Percentiles rank a stretch among this genome's conserved stretches.
These are phyloP conservation scores for Russula abietina DNA, from an alignment of 768 basidiomycete species.

Conservation along the genomic window DNA sequence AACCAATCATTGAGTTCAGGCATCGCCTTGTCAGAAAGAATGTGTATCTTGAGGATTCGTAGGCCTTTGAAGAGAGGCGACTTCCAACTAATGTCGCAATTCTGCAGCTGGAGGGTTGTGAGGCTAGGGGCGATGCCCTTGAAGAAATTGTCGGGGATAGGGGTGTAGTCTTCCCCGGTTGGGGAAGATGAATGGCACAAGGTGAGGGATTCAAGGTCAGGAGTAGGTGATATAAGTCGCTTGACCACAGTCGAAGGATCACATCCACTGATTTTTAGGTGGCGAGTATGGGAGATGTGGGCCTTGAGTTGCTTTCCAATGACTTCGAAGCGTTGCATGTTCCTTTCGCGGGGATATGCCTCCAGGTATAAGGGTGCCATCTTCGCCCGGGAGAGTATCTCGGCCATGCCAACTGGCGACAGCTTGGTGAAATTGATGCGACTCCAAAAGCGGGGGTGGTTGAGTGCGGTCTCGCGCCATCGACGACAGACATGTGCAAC, in stretches of 20 bases:
- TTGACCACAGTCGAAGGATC: not conserved
- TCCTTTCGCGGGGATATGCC: not conserved
- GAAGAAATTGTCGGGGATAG: not conserved
- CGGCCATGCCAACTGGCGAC: not conserved
- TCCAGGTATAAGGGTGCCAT: constrained; percentile 2
- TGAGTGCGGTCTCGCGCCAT: constrained; percentile 19
- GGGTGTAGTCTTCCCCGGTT: too few relatives aligned
- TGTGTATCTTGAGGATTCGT: not conserved
- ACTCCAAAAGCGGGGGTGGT: constrained; percentile 9
- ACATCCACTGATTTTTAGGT: not conserved
- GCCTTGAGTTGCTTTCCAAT: not conserved
- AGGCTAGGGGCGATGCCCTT: not conserved
- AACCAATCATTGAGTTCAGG: not conserved
- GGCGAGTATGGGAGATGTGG: constrained; percentile 3
- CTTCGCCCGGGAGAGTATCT: constrained; percentile 13
- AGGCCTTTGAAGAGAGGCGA: not conserved
- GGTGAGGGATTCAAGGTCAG: not conserved
- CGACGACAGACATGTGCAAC: constrained; percentile 17
- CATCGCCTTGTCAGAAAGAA: not conserved
- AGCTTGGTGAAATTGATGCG: constrained; percentile 7
- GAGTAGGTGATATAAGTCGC: not conserved
- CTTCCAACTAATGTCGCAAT: not conserved
- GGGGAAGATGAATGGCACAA: not conserved
- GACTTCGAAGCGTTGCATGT: not conserved
- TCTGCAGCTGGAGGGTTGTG: not conserved